Evolutionary conservation across 805 yeast genomes (phyloP).

Genomic region (Danielia reshetovae): DNA sequence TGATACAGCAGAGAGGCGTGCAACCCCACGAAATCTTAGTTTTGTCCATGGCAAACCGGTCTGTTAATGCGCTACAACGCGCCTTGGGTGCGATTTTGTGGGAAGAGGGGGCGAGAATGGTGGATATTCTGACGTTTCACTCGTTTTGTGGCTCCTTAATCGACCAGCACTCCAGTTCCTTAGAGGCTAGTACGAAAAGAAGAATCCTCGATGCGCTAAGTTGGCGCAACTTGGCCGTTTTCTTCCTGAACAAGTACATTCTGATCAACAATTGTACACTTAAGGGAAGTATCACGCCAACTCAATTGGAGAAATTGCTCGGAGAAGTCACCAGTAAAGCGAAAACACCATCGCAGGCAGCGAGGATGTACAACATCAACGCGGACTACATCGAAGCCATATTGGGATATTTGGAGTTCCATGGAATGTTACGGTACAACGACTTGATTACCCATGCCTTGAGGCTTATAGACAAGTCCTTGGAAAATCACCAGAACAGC

Average conservation of each 20-base stretch:
- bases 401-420: conserved; percentile 25
- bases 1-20: conserved; percentile 33
- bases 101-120: conserved; percentile 55
- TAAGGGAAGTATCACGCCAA: conserved; percentile 21
- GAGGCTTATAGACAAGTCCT: conserved; percentile 21
- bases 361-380: conserved; percentile 20
- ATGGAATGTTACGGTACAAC: conserved; percentile 33
- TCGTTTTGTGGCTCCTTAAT: conserved; percentile 57
- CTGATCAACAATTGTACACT: conserved; percentile 21
- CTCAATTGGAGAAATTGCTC: conserved; percentile 23
- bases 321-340: conserved; percentile 20
- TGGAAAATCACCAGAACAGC: conserved; percentile 7
- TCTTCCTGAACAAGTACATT: conserved; percentile 36
- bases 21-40: conserved; percentile 55
- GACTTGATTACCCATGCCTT: conserved; percentile 33
- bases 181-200: conserved; percentile 13
- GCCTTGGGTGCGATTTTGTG: conserved; percentile 33
- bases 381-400: conserved; percentile 25
- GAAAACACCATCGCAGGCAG: conserved; percentile 20
- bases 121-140: conserved; percentile 75
- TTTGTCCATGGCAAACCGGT: conserved; percentile 64
- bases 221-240: conserved; percentile 37
- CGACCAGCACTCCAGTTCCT: conserved; percentile 27
- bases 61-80: conserved; percentile 48
- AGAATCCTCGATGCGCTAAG: conserved; percentile 51